Base-by-base conservation (phyloP, 257 asterid species). In the Scutellaria minor region DNA sequence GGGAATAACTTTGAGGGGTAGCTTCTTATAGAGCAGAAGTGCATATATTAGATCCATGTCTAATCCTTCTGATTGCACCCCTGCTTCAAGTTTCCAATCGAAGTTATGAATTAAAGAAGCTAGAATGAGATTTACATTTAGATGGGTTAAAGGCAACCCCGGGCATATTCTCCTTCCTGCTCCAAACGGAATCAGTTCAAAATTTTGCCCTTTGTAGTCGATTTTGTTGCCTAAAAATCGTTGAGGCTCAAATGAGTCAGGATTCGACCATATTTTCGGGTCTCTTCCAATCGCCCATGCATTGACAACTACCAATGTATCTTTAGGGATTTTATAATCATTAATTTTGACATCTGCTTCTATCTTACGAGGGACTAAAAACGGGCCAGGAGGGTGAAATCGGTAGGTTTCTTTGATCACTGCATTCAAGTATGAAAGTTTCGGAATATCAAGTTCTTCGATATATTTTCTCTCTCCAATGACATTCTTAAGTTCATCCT, bases 271-370 rank as follows among this genome's bases (percentile, higher is more conserved):
- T 15, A 47, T 39, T 1, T 20, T 57, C 5, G 68, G 0, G 22
- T 67, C 74, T 58, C 70, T 66, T 11, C 69, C 74, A 1, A 48
- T 75, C 5, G 79, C 73, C 70, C 68, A 75, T 20, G 50, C 37
- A 6, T 75, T 75, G 1, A 75, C 56, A 10, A 75, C 35, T 24
- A 66, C 39, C 5, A 1, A 46, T 3, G 74, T 62, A 5, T 56
- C 40, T 66, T 9, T 48, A 0, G 79, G 74, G 2, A 75, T 24
- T 1, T 11, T 39, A 35, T 75, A 75, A 27, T 59, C 66, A 3
- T 67, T 47, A 22, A 75, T 67, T 14, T 58, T 41, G 1, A 68
- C 2, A 5, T 75, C 41, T 18, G 22, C 56, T 6, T 41, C 63
- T 0, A 39, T 70, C 47, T 60, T 75, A 48, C 5, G 79, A 5